Evolutionary conservation across 2,329 filamentous ascomycete genomes (phyloP), one percentile per base, ranked within the genome.

Genomic region (Calonectria multiphialidica): DNA sequence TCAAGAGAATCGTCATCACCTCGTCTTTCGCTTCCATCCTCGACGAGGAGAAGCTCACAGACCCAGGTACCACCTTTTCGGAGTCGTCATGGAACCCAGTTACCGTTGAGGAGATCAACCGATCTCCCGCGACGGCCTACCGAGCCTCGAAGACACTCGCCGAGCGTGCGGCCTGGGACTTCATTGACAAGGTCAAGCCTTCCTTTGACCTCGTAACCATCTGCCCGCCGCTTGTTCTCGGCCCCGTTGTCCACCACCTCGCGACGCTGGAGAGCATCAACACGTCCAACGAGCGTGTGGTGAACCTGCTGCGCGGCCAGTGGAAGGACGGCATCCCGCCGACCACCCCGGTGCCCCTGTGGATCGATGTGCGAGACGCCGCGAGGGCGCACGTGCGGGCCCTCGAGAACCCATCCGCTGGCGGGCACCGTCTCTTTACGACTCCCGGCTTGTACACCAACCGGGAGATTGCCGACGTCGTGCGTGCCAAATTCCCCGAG

Each of bases 1-100:
- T 97, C 65, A 94, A 92, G 84, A 89, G 92, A 72, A 93, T 97
- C 16, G 92, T 93, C 68, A 81, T 92, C 57, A 91, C 89, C 18
- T 88, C 87, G 44, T 90, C 88, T 40, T 90, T 90, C 80, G 89
- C 89, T 23, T 84, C 88, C 72, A 86, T 90, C 75, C 55, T 90
- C 18, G 80, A 86, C 72, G 82, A 83, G 45, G 74, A 78, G 18
- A 80, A 81, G 55, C 70, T 86, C 12, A 62, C 65, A 3, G 83
- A 89, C 79, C 81, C 86, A 0, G 72, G 62, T 35, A 84, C 83
- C 42, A 81, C 81, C 33, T 90, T 87, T 75, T 84, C 80, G 71
- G 90, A 87, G 80, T 82, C 79, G 72, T 85, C 86, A 69, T 91
- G 89, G 89, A 91, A 90, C 83, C 88, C 88, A 0, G 84, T 86